Conservation (phyloP, 2,329 filamentous ascomycete genomes). For the Colletotrichum echinochloae region DNA sequence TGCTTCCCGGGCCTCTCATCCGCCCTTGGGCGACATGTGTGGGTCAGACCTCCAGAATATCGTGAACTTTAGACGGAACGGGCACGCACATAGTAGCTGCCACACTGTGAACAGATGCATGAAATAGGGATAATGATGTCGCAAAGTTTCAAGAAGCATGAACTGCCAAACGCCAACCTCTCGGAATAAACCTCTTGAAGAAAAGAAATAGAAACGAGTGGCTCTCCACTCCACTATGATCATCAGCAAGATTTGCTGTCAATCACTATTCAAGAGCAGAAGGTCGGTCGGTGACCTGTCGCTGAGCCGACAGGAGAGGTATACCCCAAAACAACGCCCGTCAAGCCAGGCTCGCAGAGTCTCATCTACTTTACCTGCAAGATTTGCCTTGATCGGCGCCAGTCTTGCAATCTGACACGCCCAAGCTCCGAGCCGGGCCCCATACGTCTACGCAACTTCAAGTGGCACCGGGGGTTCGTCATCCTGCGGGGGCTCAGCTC, state of each 20-base stretch:
- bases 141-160: not conserved
- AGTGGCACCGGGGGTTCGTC: constrained; percentile 37
- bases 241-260: constrained; percentile 6
- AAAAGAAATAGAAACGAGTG: no score
- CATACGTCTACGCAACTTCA: constrained; percentile 33
- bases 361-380: constrained; percentile 4
- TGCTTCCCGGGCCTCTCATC: constrained; percentile 23
- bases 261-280: constrained; percentile 2
- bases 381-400: constrained; percentile 35
- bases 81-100: not conserved
- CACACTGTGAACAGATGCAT: constrained; percentile 26
- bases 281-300: constrained; percentile 33
- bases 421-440: constrained; percentile 31
- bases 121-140: not conserved
- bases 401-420: constrained; percentile 25
- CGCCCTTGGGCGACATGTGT: constrained; percentile 25
- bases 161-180: not conserved
- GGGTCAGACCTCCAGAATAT: constrained; percentile 22
- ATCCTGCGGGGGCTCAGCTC: constrained; percentile 39
- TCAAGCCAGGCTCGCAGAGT: not conserved
- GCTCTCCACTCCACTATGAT: not conserved
- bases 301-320: constrained; percentile 15
- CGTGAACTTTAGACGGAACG: constrained; percentile 12
- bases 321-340: not conserved
- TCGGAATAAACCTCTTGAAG: not conserved